Conservation (phyloP, 2,329 filamentous ascomycete genomes). For the Phyllosticta ampelicida region DNA sequence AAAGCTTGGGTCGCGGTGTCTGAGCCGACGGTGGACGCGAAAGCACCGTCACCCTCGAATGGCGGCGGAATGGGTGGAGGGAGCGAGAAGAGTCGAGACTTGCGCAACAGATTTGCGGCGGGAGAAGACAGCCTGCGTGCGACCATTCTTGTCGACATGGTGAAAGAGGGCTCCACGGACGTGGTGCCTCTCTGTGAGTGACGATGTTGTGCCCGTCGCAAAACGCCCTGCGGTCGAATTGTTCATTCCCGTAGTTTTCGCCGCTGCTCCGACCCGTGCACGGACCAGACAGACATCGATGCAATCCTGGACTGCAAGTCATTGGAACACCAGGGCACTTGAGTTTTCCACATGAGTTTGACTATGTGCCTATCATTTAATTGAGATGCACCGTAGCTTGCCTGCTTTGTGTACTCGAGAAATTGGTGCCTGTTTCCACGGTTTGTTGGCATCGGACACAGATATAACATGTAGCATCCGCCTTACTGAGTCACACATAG, state of each 20-base stretch:
- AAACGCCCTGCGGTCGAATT: not conserved
- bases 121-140: slow-evolving; percentile 39
- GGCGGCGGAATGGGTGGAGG: slow-evolving; percentile 58
- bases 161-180: not conserved
- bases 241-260: not conserved
- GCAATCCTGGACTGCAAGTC: no score
- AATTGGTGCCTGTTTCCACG: no score
- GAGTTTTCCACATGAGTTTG: no score
- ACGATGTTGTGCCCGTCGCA: not conserved
- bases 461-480: no score
- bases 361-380: no score
- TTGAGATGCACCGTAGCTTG: no score
- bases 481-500: no score
- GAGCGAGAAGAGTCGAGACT: slow-evolving; percentile 82
- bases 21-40: slow-evolving; percentile 40
- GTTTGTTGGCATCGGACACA: no score
- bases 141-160: slow-evolving; percentile 16
- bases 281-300: not conserved
- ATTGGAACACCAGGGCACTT: no score
- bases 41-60: slow-evolving; percentile 37
- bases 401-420: no score
- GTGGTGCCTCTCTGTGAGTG: not conserved
- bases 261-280: not conserved
- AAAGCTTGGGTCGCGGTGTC: slow-evolving; percentile 62
- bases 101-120: slow-evolving; percentile 61